Conservation (phyloP, 345 rosid species). For the Salix suchowensis region DNA sequence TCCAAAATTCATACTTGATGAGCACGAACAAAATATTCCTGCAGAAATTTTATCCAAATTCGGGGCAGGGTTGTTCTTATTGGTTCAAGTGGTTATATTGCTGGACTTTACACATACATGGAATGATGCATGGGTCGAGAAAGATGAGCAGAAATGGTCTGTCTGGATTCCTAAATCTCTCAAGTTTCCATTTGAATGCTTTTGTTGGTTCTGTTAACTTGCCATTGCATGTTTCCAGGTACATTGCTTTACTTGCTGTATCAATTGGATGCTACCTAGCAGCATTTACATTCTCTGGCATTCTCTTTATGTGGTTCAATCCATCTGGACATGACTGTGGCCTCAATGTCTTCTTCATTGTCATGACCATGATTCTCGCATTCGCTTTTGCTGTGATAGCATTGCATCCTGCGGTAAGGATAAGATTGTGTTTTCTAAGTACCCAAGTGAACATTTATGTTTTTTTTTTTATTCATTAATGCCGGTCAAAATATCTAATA, state of each 20-base stretch:
- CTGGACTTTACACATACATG: slow-evolving; percentile 81
- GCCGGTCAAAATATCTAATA: too few relatives aligned
- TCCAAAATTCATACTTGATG: background rate
- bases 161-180: slow-evolving; percentile 14
- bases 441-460: background rate
- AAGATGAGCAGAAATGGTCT: slow-evolving; percentile 92
- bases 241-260: slow-evolving; percentile 71
- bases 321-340: slow-evolving; percentile 95
- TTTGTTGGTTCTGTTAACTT: slow-evolving; percentile 23
- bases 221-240: slow-evolving; percentile 44
- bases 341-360: slow-evolving; percentile 85
- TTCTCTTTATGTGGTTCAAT: slow-evolving; percentile 92
- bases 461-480: too few relatives aligned
- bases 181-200: background rate
- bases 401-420: slow-evolving; percentile 77
- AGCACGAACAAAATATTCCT: slow-evolving; percentile 18
- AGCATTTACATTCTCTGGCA: slow-evolving; percentile 71
- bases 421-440: slow-evolving; percentile 9
- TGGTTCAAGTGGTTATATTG: slow-evolving; percentile 87
- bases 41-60: slow-evolving; percentile 78
- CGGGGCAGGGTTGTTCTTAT: slow-evolving; percentile 91
- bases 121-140: slow-evolving; percentile 99
- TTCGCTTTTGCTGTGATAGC: slow-evolving; percentile 63
- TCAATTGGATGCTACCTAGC: slow-evolving; percentile 78
- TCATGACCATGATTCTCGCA: slow-evolving; percentile 84